Percentiles rank a stretch among this genome's conserved stretches.
These are phyloP conservation scores for Neurospora hispaniola DNA, from an alignment of 495 filamentous ascomycete genomes.

Conservation along the genomic window DNA sequence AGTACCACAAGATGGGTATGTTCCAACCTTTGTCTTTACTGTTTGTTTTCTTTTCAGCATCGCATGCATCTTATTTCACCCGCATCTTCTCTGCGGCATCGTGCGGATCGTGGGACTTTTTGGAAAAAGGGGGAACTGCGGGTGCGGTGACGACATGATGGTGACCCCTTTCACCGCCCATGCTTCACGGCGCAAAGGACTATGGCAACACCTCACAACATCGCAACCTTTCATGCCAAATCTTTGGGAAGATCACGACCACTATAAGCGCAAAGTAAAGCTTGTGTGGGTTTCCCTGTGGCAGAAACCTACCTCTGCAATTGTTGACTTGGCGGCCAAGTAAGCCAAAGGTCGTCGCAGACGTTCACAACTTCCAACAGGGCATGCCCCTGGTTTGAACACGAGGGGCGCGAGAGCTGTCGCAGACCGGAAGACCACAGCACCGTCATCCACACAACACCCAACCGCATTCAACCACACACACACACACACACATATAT, in stretches of 20 bases:
- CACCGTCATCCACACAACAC: not conserved
- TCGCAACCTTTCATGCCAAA: not conserved
- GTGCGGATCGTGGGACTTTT: not conserved
- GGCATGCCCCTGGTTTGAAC: not conserved
- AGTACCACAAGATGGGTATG: conserved; percentile 87
- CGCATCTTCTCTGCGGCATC: not conserved
- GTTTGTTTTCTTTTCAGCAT: conserved; percentile 1
- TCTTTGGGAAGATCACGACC: not conserved
- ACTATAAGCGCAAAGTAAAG: not conserved
- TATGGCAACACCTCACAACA: not conserved
- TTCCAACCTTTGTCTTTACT: conserved; percentile 10
- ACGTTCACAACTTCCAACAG: not conserved
- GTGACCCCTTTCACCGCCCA: not conserved
- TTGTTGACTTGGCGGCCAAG: too few relatives aligned
- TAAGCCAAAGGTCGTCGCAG: not conserved
- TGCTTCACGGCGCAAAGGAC: not conserved
- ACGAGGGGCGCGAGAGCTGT: not conserved
- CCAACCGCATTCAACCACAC: not conserved
- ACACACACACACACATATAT: not conserved
- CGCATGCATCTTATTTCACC: not conserved
- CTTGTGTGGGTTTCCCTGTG: not conserved
- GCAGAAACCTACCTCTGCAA: not conserved
- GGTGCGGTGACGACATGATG: not conserved
- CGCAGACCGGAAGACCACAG: not conserved
- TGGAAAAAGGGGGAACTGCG: not conserved